A percentile compares a stretch with the other conserved stretches of the same genome.
Evolutionary conservation across 164 flowering plant genomes (phyloP).

Genomic region (Vitis riparia): DNA sequence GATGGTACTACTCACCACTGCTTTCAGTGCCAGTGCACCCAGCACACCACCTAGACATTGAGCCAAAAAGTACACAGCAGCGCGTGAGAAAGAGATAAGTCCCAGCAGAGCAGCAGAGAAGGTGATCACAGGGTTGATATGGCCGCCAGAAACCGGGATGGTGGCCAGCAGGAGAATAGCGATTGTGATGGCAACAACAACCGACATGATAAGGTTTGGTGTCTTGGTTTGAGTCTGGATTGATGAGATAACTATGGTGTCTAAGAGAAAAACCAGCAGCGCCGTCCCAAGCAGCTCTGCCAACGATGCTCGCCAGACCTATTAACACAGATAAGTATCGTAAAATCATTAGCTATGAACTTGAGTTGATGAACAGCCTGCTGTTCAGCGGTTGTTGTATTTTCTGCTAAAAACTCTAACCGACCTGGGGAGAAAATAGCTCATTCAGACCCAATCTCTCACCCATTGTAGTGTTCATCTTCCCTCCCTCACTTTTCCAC

Average conservation of each 20-base stretch:
- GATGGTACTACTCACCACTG: constrained; percentile 8
- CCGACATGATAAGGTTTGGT: too few relatives aligned
- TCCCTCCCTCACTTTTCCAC: constrained; percentile 18
- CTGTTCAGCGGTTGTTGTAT: too few relatives aligned
- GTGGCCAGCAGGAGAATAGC: constrained; percentile 11
- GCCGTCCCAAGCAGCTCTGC: too few relatives aligned
- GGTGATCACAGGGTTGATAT: constrained; percentile 26
- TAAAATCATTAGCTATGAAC: too few relatives aligned
- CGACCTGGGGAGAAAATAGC: constrained; percentile 34
- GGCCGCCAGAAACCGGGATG: constrained; percentile 25
- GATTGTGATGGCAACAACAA: too few relatives aligned
- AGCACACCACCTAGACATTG: constrained; percentile 30
- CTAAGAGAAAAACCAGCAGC: too few relatives aligned
- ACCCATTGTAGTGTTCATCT: constrained; percentile 13
- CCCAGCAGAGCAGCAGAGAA: constrained; percentile 31
- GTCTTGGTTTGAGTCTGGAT: too few relatives aligned
- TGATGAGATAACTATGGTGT: too few relatives aligned
- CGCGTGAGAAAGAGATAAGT: constrained; percentile 18
- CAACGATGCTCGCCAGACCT: too few relatives aligned
- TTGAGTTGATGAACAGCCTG: background rate
- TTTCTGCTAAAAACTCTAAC: background rate
- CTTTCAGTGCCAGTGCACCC: constrained; percentile 8
- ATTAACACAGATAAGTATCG: too few relatives aligned
- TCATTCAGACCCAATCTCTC: constrained; percentile 48
- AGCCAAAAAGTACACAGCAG: constrained; percentile 25